Evolutionary conservation across 2,329 filamentous ascomycete genomes (phyloP).

Genomic region (Endoconidiophora laricicola): DNA sequence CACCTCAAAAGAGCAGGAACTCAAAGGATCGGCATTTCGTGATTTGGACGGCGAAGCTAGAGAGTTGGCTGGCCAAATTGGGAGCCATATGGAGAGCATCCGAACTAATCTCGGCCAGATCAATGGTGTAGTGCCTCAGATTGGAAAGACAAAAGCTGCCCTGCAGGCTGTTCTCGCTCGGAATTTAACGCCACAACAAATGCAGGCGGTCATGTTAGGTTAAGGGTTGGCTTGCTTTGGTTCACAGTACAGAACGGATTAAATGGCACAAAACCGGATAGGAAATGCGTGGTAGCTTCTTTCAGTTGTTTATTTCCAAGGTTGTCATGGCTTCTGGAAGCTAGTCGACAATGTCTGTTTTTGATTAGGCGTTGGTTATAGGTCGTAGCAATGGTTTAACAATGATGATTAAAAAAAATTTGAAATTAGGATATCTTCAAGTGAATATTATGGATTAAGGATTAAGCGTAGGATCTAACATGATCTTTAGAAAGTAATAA

Average conservation of each 20-base stretch:
- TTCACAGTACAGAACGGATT: background rate
- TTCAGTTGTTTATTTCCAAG: no score
- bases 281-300: no score
- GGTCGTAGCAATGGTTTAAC: no score
- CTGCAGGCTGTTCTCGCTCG: conserved; percentile 31
- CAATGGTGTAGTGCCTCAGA: conserved; percentile 32
- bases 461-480: no score
- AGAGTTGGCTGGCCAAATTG: conserved; percentile 23
- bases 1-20: background rate
- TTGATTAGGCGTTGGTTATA: no score
- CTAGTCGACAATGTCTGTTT: no score
- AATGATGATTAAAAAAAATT: no score
- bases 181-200: conserved; percentile 28
- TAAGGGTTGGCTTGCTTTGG: conserved; percentile 5
- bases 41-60: conserved; percentile 8
- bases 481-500: no score
- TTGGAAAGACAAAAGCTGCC: conserved; percentile 30
- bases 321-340: no score
- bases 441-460: no score
- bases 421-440: no score
- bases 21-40: conserved; percentile 16
- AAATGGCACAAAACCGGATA: background rate
- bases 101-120: conserved; percentile 36
- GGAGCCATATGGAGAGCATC: conserved; percentile 40
- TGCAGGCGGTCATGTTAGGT: conserved; percentile 33